Conservation (phyloP, 1,139 yeast species). For the Scheffersomyces parashehatae region DNA sequence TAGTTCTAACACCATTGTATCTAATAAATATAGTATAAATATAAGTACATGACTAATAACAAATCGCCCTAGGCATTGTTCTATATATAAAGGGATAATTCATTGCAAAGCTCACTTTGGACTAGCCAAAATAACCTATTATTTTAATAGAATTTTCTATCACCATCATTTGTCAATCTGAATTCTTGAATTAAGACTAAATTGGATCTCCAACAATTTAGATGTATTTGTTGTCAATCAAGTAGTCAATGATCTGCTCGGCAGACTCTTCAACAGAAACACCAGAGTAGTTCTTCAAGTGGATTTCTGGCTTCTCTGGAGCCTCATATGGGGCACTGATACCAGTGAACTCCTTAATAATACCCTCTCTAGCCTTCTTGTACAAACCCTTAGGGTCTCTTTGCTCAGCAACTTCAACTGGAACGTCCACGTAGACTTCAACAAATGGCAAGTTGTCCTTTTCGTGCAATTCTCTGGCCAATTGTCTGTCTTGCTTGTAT, state of each 20-base stretch:
- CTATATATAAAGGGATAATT: too few relatives aligned
- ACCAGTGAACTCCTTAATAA: conserved; percentile 93
- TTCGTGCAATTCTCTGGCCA: conserved; percentile 81
- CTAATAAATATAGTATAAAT: too few relatives aligned
- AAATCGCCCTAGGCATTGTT: too few relatives aligned
- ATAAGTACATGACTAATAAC: too few relatives aligned
- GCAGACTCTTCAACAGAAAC: conserved; percentile 81
- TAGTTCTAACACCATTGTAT: too few relatives aligned
- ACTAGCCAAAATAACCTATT: too few relatives aligned
- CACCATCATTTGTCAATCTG: too few relatives aligned
- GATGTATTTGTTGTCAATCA: conserved; percentile 55
- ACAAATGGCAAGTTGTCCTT: conserved; percentile 77
- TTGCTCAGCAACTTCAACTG: conserved; percentile 88
- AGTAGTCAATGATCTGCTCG: conserved; percentile 65
- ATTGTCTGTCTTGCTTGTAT: conserved; percentile 77
- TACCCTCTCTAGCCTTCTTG: conserved; percentile 94
- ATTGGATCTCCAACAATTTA: conserved; percentile 7
- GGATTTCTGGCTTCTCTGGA: conserved; percentile 82
- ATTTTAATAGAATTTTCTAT: too few relatives aligned
- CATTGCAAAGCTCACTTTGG: too few relatives aligned
- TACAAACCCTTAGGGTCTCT: conserved; percentile 97
- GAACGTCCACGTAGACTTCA: conserved; percentile 91
- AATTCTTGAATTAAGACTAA: too few relatives aligned
- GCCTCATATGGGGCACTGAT: conserved; percentile 95
- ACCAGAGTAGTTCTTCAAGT: conserved; percentile 67